Conservation (phyloP, 2,329 filamentous ascomycete species). For the Scedosporium minutisporum region DNA sequence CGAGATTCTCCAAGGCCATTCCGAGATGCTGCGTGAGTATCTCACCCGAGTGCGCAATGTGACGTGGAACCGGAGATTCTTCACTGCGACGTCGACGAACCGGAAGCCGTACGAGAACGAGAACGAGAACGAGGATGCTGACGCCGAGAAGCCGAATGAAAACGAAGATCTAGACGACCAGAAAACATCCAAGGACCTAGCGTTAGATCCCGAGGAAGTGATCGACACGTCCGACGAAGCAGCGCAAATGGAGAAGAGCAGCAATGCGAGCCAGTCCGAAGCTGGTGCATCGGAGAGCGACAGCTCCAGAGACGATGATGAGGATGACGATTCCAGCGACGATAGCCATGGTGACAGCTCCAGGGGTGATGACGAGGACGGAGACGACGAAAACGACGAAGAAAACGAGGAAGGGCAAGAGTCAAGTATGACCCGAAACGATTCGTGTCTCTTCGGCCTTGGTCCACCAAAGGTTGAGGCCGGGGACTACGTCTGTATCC, state of each 20-base stretch:
- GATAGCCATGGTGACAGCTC: background rate
- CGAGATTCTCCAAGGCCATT: background rate
- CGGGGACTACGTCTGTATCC: background rate
- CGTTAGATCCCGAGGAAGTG: no score
- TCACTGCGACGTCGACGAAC: background rate
- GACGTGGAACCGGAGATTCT: background rate
- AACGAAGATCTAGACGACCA: no score
- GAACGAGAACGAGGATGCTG: background rate
- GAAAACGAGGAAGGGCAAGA: background rate
- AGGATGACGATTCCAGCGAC: background rate
- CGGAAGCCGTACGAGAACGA: background rate
- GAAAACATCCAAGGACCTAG: no score
- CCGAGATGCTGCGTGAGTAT: no score
- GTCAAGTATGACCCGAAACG: background rate
- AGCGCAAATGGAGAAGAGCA: no score
- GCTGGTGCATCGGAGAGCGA: no score
- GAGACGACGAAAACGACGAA: background rate
- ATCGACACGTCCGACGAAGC: no score
- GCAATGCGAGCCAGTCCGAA: no score
- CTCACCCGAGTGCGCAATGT: background rate
- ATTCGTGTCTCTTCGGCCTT: background rate
- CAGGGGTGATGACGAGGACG: no score
- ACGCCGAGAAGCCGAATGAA: no score
- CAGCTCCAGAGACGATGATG: no score
- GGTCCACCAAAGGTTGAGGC: background rate